These are phyloP conservation scores for Microglena sp. DNA, from an alignment of 139 green algal species.

Conservation along the genomic window DNA sequence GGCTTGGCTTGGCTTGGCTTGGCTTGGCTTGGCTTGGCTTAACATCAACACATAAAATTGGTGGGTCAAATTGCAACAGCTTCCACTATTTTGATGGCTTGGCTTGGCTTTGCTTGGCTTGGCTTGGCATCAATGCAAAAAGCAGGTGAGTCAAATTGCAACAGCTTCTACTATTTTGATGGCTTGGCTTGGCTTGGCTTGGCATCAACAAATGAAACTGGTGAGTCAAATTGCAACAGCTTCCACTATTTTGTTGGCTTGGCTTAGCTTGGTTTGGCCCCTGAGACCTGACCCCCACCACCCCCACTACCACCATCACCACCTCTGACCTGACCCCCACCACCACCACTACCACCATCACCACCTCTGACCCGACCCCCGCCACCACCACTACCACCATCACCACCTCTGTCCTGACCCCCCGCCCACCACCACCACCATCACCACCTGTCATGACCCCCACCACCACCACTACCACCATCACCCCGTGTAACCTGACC, in stretches of 20 bases:
- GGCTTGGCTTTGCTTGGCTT: not conserved
- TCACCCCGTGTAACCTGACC: no score
- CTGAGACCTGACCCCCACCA: no score
- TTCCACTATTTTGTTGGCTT: conserved; percentile 13
- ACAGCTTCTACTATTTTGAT: not conserved
- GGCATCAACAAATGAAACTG: conserved; percentile 96
- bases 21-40: not conserved
- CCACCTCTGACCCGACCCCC: no score
- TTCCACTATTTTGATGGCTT: not conserved
- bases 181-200: not conserved
- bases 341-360: no score
- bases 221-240: conserved; percentile 93
- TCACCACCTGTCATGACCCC: no score
- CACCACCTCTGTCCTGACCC: no score
- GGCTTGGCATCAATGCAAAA: conserved; percentile 29
- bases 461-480: no score
- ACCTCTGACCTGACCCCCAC: no score
- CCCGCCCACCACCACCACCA: no score
- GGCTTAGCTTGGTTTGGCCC: not conserved
- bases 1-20: conserved; percentile 26
- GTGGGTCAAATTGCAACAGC: not conserved
- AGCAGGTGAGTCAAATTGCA: not conserved
- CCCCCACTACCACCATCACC: no score
- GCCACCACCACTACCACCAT: no score
- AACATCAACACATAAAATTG: not conserved